Conservation (phyloP, 257 asterid species). For the Gardenia jasminoides region DNA sequence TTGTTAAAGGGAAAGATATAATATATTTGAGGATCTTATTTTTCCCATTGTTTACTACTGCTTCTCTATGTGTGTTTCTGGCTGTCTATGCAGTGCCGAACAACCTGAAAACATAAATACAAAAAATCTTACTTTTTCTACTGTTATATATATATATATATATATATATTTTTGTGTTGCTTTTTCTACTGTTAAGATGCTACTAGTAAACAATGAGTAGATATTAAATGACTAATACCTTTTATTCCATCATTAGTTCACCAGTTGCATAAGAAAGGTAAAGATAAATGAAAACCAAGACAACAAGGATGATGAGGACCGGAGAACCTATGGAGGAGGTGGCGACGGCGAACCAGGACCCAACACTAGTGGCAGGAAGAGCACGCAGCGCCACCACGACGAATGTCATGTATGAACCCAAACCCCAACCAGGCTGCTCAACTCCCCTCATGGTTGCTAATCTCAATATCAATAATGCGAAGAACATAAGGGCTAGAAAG, state of each 20-base stretch:
- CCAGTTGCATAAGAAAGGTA: constrained; percentile 39
- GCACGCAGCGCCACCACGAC: constrained; percentile 29
- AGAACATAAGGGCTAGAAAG: no score
- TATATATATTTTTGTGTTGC: no score
- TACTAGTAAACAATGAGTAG: no score
- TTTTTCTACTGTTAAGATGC: no score
- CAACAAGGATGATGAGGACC: constrained; percentile 35
- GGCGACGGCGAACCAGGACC: constrained; percentile 43
- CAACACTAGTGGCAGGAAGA: constrained; percentile 44
- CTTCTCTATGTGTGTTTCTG: no score
- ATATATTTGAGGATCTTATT: no score
- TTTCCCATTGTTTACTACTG: no score
- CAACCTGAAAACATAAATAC: no score
- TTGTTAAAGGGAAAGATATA: no score
- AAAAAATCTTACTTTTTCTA: no score
- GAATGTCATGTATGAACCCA: constrained; percentile 43
- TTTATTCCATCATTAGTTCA: neutral
- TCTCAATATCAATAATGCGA: neutral
- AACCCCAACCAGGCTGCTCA: constrained; percentile 46
- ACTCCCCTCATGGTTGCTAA: neutral
- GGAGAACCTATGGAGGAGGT: constrained; percentile 28
- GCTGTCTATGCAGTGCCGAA: no score
- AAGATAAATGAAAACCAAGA: constrained; percentile 33
- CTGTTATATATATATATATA: no score
- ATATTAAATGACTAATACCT: neutral